Evolutionary conservation across 2,329 filamentous ascomycete species (phyloP).

Genomic region (Cordyceps tenuipes): DNA sequence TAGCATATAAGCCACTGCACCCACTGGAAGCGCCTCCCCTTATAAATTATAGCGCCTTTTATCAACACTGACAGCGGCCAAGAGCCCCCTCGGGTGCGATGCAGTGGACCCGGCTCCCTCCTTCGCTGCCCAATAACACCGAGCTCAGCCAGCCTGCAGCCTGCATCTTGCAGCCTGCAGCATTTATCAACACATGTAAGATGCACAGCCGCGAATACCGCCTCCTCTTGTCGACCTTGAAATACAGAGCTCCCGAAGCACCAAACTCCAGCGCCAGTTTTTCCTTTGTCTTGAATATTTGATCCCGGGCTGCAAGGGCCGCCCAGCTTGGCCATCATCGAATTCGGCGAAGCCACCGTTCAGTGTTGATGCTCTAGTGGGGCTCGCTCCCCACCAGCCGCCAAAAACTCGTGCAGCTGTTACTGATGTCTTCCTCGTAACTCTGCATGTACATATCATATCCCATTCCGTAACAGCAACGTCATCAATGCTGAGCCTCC

Average conservation of each 20-base stretch:
- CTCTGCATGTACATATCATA: no score
- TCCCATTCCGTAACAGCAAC: neutral
- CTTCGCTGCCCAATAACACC: neutral
- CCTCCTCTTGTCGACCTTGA: neutral
- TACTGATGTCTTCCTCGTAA: no score
- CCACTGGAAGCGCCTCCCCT: no score
- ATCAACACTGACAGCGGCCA: neutral
- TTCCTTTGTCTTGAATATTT: neutral
- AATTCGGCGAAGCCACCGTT: neutral
- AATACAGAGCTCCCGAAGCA: no score
- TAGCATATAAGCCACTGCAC: no score
- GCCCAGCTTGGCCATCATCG: no score
- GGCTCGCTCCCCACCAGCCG: neutral
- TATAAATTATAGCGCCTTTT: no score
- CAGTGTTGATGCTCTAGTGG: neutral
- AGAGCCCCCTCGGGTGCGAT: neutral
- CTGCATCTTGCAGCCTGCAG: neutral
- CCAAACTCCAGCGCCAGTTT: neutral
- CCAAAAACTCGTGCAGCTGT: neutral
- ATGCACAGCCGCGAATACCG: neutral
- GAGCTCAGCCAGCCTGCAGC: neutral
- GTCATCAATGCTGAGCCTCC: neutral
- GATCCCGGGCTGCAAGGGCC: no score
- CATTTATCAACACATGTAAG: neutral
- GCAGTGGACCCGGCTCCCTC: neutral